These are phyloP conservation scores for Syzygium malaccense DNA, from an alignment of 441 rosid genomes.

Conservation along the genomic window DNA sequence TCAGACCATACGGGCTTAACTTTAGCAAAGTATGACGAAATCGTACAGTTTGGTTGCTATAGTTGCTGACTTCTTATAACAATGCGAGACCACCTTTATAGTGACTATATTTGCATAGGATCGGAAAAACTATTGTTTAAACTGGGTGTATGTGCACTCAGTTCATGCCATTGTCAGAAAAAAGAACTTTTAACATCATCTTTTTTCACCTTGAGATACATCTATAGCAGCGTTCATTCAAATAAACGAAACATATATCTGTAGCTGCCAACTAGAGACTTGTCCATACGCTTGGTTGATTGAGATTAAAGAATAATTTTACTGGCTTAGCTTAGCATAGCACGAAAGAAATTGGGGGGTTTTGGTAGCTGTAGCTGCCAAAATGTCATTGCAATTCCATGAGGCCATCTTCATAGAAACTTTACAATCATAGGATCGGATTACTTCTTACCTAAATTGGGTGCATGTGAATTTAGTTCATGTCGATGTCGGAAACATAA, in stretches of 20 bases:
- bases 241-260: neutral
- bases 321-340: too few relatives aligned
- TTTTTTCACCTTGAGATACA: neutral
- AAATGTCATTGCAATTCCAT: too few relatives aligned
- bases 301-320: too few relatives aligned
- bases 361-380: too few relatives aligned
- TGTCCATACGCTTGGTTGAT: neutral
- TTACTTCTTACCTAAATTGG: too few relatives aligned
- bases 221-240: neutral
- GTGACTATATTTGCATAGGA: neutral
- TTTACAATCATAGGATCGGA: too few relatives aligned
- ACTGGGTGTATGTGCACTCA: neutral
- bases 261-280: neutral
- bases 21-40: neutral
- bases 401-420: too few relatives aligned
- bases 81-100: neutral
- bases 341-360: too few relatives aligned
- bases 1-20: neutral
- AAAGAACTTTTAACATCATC: neutral
- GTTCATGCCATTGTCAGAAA: neutral
- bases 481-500: too few relatives aligned
- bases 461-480: too few relatives aligned
- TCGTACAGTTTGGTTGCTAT: neutral
- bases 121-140: neutral
- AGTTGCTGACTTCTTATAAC: neutral